These are phyloP conservation scores for Ophiocordyceps unilateralis DNA, from an alignment of 2,329 filamentous ascomycete species.

Conservation along the genomic window DNA sequence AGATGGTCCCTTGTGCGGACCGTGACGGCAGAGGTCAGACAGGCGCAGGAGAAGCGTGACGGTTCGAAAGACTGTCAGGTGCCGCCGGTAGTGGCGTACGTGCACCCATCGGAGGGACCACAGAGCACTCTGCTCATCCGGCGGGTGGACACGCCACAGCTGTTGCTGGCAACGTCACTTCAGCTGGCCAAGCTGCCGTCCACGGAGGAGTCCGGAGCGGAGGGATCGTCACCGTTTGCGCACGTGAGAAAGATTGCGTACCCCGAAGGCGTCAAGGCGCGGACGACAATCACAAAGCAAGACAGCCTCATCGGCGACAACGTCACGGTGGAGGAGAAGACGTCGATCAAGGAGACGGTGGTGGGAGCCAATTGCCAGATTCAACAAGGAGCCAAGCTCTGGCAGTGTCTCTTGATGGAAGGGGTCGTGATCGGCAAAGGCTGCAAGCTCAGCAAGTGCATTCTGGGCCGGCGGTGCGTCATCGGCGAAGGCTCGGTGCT, in stretches of 20 bases:
- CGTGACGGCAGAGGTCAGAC: background rate
- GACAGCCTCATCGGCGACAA: slow-evolving; percentile 81
- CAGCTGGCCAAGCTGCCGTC: slow-evolving; percentile 72
- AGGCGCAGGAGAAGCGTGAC: background rate
- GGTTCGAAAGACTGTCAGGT: slow-evolving; percentile 19
- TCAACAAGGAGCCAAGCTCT: slow-evolving; percentile 66
- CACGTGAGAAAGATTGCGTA: slow-evolving; percentile 69
- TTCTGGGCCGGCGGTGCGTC: slow-evolving; percentile 63
- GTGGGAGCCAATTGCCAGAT: slow-evolving; percentile 81
- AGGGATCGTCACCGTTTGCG: slow-evolving; percentile 52
- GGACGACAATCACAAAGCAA: slow-evolving; percentile 63
- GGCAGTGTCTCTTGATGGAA: slow-evolving; percentile 86
- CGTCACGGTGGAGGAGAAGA: slow-evolving; percentile 74
- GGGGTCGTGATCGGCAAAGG: slow-evolving; percentile 71
- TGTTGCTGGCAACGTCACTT: slow-evolving; percentile 68
- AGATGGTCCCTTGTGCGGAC: background rate
- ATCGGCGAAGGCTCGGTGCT: slow-evolving; percentile 71
- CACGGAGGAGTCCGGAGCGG: slow-evolving; percentile 42
- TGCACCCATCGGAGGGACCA: slow-evolving; percentile 42
- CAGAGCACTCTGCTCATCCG: slow-evolving; percentile 50
- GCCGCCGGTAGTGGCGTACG: slow-evolving; percentile 65
- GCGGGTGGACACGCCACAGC: slow-evolving; percentile 71
- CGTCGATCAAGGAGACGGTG: slow-evolving; percentile 81
- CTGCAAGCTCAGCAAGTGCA: slow-evolving; percentile 72
- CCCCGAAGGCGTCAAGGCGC: slow-evolving; percentile 61